phyloP scores from a whole-genome alignment of 106 monocot genomes.

The Ottelia alismoides region DNA sequence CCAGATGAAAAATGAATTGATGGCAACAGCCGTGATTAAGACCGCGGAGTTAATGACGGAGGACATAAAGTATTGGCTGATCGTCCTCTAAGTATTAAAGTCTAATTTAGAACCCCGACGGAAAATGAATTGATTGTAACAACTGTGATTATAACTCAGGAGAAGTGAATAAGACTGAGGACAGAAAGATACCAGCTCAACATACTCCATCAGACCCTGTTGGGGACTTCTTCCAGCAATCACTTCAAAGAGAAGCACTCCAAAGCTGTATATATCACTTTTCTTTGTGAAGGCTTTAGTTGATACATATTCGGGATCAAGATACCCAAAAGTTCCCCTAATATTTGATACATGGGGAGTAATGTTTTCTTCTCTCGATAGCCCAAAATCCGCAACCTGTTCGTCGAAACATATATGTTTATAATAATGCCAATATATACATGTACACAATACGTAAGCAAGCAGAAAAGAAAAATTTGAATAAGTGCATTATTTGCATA shows the following conservation, averaged over 20 bases:
- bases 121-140: not conserved
- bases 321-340: conserved; percentile 77
- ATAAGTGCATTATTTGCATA: conserved; percentile 18
- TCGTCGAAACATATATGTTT: not conserved
- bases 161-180: too few relatives aligned
- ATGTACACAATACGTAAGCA: not conserved
- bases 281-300: conserved; percentile 76
- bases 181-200: conserved; percentile 58
- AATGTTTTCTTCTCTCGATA: conserved; percentile 74
- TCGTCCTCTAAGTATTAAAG: too few relatives aligned
- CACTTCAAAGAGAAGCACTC: too few relatives aligned
- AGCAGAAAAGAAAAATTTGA: not conserved
- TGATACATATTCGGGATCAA: conserved; percentile 87
- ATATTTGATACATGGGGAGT: conserved; percentile 38
- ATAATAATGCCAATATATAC: not conserved
- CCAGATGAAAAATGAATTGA: too few relatives aligned
- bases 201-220: conserved; percentile 87
- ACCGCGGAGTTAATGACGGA: not conserved
- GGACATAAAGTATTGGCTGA: not conserved
- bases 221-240: conserved; percentile 76
- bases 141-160: not conserved
- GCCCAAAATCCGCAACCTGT: conserved; percentile 88
- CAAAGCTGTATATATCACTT: conserved; percentile 88
- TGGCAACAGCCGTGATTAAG: not conserved
- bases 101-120: too few relatives aligned